Conservation (phyloP, 2,329 filamentous ascomycete species). For the Penicillium verrucosum region DNA sequence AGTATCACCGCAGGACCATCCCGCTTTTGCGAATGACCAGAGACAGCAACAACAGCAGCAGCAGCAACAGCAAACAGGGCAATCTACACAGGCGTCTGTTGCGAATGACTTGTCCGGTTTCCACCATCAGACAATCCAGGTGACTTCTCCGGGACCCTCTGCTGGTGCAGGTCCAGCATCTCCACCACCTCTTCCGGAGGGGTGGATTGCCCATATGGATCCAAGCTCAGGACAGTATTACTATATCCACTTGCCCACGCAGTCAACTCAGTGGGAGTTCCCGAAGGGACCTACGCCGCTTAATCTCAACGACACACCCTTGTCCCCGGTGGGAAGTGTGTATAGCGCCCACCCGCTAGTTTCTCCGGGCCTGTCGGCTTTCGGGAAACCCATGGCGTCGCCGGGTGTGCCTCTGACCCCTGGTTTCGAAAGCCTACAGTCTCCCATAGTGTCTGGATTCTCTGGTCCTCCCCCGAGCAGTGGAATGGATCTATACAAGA, state of each 20-base stretch:
- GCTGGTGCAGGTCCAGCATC: slow-evolving; percentile 65
- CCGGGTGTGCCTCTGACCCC: slow-evolving; percentile 80
- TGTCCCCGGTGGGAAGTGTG: slow-evolving; percentile 76
- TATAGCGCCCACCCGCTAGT: slow-evolving; percentile 68
- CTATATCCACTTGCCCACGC: slow-evolving; percentile 92
- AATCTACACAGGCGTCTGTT: slow-evolving; percentile 40
- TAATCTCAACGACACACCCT: slow-evolving; percentile 73
- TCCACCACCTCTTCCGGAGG: slow-evolving; percentile 89
- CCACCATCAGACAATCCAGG: slow-evolving; percentile 25
- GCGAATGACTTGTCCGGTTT: slow-evolving; percentile 22
- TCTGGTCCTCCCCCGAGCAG: slow-evolving; percentile 82
- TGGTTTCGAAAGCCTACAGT: slow-evolving; percentile 79
- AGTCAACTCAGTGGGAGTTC: slow-evolving; percentile 98
- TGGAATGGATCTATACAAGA: slow-evolving; percentile 91
- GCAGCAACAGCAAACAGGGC: slow-evolving; percentile 38
- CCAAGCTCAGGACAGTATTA: slow-evolving; percentile 97
- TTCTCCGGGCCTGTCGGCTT: slow-evolving; percentile 63
- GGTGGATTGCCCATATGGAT: slow-evolving; percentile 96
- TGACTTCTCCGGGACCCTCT: slow-evolving; percentile 38
- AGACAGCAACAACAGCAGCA: slow-evolving; percentile 48
- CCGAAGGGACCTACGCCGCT: slow-evolving; percentile 92
- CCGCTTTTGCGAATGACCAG: slow-evolving; percentile 85
- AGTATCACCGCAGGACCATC: slow-evolving; percentile 59
- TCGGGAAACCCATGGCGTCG: slow-evolving; percentile 62
- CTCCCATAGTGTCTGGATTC: slow-evolving; percentile 71